These are phyloP conservation scores for Trichomonascaceae sp. DNA, from an alignment of 1,139 yeast genomes.

Conservation along the genomic window DNA sequence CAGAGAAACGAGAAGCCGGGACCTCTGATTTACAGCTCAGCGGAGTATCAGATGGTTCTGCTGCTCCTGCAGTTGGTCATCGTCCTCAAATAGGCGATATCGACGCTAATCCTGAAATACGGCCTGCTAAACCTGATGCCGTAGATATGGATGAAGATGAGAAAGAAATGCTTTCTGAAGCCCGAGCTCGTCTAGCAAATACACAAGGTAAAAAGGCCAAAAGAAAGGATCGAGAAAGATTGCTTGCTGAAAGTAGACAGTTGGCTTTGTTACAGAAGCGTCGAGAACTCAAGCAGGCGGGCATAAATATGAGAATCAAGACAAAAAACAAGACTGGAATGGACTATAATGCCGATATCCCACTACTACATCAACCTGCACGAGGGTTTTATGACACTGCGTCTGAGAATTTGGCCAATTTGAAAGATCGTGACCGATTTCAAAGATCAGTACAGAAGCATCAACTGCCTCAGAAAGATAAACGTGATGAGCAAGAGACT, in stretches of 20 bases:
- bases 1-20: conserved; percentile 31
- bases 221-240: conserved; percentile 78
- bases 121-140: conserved; percentile 76
- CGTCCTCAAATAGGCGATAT: conserved; percentile 44
- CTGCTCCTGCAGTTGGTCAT: conserved; percentile 31
- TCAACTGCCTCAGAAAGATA: conserved; percentile 45
- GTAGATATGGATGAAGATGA: conserved; percentile 83
- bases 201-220: conserved; percentile 96
- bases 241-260: conserved; percentile 67
- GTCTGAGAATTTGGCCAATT: conserved; percentile 47
- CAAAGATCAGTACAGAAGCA: conserved; percentile 41
- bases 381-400: conserved; percentile 64
- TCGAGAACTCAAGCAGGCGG: conserved; percentile 81
- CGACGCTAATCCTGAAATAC: conserved; percentile 70
- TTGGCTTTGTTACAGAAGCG: conserved; percentile 74
- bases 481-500: conserved; percentile 35
- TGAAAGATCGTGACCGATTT: conserved; percentile 38
- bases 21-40: conserved; percentile 34
- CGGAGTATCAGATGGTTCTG: conserved; percentile 56
- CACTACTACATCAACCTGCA: conserved; percentile 69
- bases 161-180: conserved; percentile 87
- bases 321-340: conserved; percentile 50
- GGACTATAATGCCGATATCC: conserved; percentile 79
- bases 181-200: conserved; percentile 83
- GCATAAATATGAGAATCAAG: conserved; percentile 54